Base-by-base conservation (phyloP, 75 land plant species). In the Sequoia sempervirens region DNA sequence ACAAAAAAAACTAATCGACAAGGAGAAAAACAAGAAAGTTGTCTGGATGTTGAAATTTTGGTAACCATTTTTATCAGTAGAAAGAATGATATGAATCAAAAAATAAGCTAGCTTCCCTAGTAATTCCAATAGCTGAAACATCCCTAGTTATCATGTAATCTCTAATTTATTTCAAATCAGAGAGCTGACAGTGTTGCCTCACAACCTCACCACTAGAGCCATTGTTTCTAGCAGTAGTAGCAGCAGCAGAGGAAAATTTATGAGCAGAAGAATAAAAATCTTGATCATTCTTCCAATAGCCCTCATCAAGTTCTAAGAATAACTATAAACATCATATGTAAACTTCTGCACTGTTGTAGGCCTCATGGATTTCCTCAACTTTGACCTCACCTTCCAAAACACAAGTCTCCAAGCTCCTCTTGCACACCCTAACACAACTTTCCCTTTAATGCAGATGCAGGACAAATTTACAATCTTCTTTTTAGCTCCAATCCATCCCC, bases 271-370 rank as follows among this genome's bases (percentile, higher is more conserved):
- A 28, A 28, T 68, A 11, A 32, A 70, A 12, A 23, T 70, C 15
- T 61, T 61, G 66, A 32, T 70, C 36, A 28, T 12, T 32, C 73
- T 70, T 70, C 73, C 73, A 70, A 13, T 37, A 70, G 37, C 73
- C 73, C 36, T 70, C 73, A 70, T 70, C 73, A 32, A 70, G 32
- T 70, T 70, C 73, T 70, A 37, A 28, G 73, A 70, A 70, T 70
- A 70, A 70, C 73, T 70, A 3, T 70, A 2, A 70, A 32, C 73
- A 70, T 70, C 73, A 32, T 70, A 70, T 23, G 73, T 70, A 70
- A 70, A 70, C 14, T 32, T 70, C 37, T 70, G 73, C 13, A 28
- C 36, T 32, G 13, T 15, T 30, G 14, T 70, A 32, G 73, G 73
- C 36, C 36, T 70, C 73, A 70, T 30, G 36, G 73, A 70, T 70